Conservation (phyloP, 225 moss, liverwort and hornwort genomes). For the Takakia lepidozioides region DNA sequence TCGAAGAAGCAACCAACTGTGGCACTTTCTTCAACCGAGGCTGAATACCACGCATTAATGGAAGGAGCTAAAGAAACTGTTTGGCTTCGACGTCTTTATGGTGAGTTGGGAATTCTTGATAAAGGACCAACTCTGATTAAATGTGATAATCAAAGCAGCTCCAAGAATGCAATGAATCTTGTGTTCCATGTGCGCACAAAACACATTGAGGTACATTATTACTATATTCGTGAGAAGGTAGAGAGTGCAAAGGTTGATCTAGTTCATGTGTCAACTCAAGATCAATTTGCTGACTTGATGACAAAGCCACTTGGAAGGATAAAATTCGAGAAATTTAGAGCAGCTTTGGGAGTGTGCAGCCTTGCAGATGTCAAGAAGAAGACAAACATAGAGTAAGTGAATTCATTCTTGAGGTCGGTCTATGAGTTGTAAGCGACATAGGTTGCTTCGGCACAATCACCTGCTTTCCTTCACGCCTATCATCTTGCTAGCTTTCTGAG, state of each 20-base stretch:
- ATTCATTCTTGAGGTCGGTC: too few species aligned
- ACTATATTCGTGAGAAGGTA: constrained; percentile 6
- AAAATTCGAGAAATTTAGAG: constrained; percentile 1
- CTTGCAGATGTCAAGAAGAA: too few species aligned
- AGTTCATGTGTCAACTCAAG: background rate
- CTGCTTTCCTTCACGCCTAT: too few species aligned
- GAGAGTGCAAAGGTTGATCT: constrained; percentile 1
- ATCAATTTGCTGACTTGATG: background rate
- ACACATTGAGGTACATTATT: constrained; percentile 5
- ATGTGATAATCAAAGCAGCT: background rate
- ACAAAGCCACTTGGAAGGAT: background rate
- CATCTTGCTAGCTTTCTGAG: too few species aligned
- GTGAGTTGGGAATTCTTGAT: background rate
- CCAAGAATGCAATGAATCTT: constrained; percentile 6
- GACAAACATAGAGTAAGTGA: too few species aligned
- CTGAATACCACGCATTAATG: background rate
- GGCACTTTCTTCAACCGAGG: constrained; percentile 2
- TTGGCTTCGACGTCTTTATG: background rate
- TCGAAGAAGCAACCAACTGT: background rate
- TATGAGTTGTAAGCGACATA: too few species aligned
- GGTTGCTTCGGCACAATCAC: too few species aligned
- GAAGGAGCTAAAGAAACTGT: constrained; percentile 1
- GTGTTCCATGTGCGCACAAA: constrained; percentile 7
- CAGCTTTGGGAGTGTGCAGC: background rate
- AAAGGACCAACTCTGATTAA: background rate